Percentiles rank a stretch among this genome's conserved stretches.
These are phyloP conservation scores for Helotiales sp. DNA, from an alignment of 2,329 filamentous ascomycete species.

Conservation along the genomic window DNA sequence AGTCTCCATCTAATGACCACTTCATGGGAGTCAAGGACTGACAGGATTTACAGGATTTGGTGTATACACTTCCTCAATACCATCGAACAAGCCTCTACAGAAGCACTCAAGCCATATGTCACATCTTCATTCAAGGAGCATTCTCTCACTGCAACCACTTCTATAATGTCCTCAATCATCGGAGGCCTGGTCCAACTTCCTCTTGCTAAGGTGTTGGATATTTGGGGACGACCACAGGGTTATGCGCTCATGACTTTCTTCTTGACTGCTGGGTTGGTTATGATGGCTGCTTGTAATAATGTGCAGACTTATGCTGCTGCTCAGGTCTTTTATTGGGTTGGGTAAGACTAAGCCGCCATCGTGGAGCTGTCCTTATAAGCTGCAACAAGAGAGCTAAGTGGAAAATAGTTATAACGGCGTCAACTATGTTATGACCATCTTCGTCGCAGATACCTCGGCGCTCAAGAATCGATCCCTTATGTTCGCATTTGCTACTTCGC, in stretches of 20 bases:
- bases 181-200: slow-evolving; percentile 62
- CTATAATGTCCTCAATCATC: slow-evolving; percentile 55
- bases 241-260: slow-evolving; percentile 54
- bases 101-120: slow-evolving; percentile 26
- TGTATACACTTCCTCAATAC: slow-evolving; percentile 43
- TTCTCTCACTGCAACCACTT: slow-evolving; percentile 43
- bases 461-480: slow-evolving; percentile 57
- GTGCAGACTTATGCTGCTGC: slow-evolving; percentile 60
- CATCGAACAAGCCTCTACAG: slow-evolving; percentile 38
- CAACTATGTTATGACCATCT: slow-evolving; percentile 42
- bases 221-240: slow-evolving; percentile 69
- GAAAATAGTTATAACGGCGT: slow-evolving; percentile 9
- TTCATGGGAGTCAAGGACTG: slow-evolving; percentile 2
- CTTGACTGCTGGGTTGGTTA: slow-evolving; percentile 54
- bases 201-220: slow-evolving; percentile 66
- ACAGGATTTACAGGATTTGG: slow-evolving; percentile 43
- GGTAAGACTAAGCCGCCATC: slow-evolving; percentile 38
- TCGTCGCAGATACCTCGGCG: slow-evolving; percentile 66
- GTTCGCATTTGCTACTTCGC: slow-evolving; percentile 22
- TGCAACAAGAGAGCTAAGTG: not conserved
- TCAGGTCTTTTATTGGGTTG: slow-evolving; percentile 59
- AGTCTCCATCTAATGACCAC: slow-evolving; percentile 22
- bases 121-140: slow-evolving; percentile 25
- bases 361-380: no score
- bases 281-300: slow-evolving; percentile 64